These are phyloP conservation scores for Colletotrichum brevisporum DNA, from an alignment of 2,329 filamentous ascomycete species.

Conservation along the genomic window DNA sequence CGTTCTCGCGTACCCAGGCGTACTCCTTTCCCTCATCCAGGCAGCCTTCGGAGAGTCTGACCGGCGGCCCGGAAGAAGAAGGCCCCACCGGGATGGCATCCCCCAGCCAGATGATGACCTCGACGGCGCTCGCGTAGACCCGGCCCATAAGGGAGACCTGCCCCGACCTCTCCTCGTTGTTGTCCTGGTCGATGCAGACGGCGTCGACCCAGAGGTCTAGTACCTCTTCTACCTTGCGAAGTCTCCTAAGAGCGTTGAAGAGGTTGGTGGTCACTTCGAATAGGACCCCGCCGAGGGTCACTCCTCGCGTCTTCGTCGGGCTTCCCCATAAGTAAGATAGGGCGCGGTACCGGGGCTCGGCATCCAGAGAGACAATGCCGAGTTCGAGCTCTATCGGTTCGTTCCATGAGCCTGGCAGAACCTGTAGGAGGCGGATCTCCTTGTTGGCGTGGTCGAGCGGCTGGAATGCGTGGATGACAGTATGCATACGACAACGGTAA, in stretches of 20 bases:
- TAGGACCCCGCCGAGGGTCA: neutral
- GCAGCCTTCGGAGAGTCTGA: neutral
- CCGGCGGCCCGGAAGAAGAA: neutral
- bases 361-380: neutral
- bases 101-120: neutral
- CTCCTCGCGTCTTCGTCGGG: neutral
- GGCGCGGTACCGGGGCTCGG: neutral
- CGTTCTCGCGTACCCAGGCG: neutral
- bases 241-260: neutral
- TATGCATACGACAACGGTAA: too few relatives aligned
- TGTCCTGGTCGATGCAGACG: constrained; percentile 3
- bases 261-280: neutral
- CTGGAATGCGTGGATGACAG: neutral
- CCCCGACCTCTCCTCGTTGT: neutral
- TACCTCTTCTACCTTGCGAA: neutral
- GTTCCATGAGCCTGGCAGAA: neutral
- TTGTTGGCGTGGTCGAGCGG: neutral
- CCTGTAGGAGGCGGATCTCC: neutral
- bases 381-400: neutral
- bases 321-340: neutral
- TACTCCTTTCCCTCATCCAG: neutral
- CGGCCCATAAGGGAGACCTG: neutral
- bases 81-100: neutral
- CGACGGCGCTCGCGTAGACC: neutral
- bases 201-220: neutral